Base-by-base conservation (phyloP, 202 grass and related monocot species). In the Zoysia matrella region DNA sequence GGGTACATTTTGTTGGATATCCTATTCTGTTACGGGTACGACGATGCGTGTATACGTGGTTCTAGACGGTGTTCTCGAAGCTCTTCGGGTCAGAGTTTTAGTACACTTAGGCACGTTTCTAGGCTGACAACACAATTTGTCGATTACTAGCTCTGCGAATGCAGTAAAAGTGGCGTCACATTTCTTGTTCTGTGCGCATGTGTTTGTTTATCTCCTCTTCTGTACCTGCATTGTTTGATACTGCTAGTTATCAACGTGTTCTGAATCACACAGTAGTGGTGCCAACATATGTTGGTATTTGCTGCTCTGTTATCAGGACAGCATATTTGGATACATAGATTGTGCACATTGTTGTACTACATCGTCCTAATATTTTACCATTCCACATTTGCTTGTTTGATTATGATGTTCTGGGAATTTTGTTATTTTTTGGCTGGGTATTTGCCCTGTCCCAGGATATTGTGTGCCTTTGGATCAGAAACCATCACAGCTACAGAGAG, bases 101-200 rank as follows among this genome's bases (percentile, higher is more conserved):
- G 74, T 83, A 76, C 39, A 4, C 49, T 62, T 75, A 58, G 63
- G 22, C 48, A 65, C 64, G 16, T 70, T 74, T 46, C 60, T 49
- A 60, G 78, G 47, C 60, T 80, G 69, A 70, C 49, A 60, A 53
- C 78, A 40, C 66, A 49, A 14, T 80, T 80, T 80, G 78, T 80
- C 78, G 4, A n/a, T 30, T 30, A 30, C 52, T 80, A 80, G 65
- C 57, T 47, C 66, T n/a, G 66, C 15, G 0, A 80, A 1, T 80
- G 53, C 78, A 70, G 78, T 60, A 48, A 80, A 53, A 60, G 78
- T 71, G 54, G 44, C 67, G 22, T 60, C 65, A 65, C 67, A 69
- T 80, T 46, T 15, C 18, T 79, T 69, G 16, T 69, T 80, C 65
- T 80, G 42, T 80, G 77, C 77, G 65, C 77, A 6, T 47, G 15